These are phyloP conservation scores for Juncus inflexus DNA, from an alignment of 176 grass and related monocot species.

Conservation along the genomic window DNA sequence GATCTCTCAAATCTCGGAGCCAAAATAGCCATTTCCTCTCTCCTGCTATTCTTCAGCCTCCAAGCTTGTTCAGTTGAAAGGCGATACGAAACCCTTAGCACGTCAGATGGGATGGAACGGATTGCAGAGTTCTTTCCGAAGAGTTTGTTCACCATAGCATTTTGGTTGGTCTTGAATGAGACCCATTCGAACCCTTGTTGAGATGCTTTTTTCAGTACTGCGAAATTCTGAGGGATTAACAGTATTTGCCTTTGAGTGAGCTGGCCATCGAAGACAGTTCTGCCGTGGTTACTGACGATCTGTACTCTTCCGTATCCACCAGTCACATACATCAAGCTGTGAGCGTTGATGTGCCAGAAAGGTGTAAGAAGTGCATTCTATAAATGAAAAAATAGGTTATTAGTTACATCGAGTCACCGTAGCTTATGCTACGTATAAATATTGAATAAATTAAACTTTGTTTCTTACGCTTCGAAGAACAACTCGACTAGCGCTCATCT, in stretches of 20 bases:
- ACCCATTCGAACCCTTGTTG: slow-evolving; percentile 22
- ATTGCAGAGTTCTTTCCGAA: slow-evolving; percentile 24
- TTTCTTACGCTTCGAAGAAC: slow-evolving; percentile 26
- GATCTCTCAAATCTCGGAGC: slow-evolving; percentile 19
- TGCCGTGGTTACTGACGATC: slow-evolving; percentile 7
- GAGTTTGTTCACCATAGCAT: slow-evolving; percentile 25
- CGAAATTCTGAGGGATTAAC: slow-evolving; percentile 32
- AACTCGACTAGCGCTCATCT: slow-evolving; percentile 37
- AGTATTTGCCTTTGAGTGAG: slow-evolving; percentile 27
- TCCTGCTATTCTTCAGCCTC: slow-evolving; percentile 28
- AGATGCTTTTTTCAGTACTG: slow-evolving; percentile 13
- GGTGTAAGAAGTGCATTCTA: slow-evolving; percentile 22
- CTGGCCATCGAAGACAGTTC: slow-evolving; percentile 22
- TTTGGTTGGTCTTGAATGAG: slow-evolving; percentile 27
- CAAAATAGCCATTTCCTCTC: slow-evolving; percentile 25
- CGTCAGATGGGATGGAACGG: slow-evolving; percentile 17
- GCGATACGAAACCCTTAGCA: slow-evolving; percentile 20
- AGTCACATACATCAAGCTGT: slow-evolving; percentile 38
- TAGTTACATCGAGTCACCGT: background rate
- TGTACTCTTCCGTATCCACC: slow-evolving; percentile 22
- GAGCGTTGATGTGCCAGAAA: slow-evolving; percentile 36
- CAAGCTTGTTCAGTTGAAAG: slow-evolving; percentile 26
- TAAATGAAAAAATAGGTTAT: background rate
- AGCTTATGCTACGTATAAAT: background rate
- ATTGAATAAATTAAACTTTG: background rate